Evolutionary conservation across 176 grass and related monocot genomes (phyloP).

Genomic region (Eremochloa ophiuroides): DNA sequence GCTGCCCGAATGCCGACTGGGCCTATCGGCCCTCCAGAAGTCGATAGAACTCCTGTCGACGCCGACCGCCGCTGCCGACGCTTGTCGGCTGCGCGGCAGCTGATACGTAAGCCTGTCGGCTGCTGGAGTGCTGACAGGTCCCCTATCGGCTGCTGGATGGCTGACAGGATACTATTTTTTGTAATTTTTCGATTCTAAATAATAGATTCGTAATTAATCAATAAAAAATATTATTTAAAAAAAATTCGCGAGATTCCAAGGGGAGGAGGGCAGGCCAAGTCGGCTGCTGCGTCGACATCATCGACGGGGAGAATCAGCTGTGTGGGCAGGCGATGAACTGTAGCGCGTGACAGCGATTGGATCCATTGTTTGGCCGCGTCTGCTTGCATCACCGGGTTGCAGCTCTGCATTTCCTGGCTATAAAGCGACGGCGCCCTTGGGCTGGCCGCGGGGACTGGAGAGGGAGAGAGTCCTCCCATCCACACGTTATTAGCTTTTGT

Average conservation of each 20-base stretch:
- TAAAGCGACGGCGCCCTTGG: conserved; percentile 19
- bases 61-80: too few species aligned
- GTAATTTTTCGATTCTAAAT: too few species aligned
- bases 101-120: too few species aligned
- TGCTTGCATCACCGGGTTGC: conserved; percentile 13
- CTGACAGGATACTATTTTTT: too few species aligned
- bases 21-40: too few species aligned
- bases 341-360: conserved; percentile 27
- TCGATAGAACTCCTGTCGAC: too few species aligned
- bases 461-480: not conserved
- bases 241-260: conserved; percentile 27
- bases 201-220: too few species aligned
- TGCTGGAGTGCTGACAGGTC: too few species aligned
- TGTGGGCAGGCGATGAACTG: not conserved
- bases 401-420: conserved; percentile 24
- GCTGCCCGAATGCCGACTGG: too few species aligned
- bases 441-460: not conserved
- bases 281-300: conserved; percentile 8
- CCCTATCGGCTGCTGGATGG: too few species aligned
- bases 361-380: not conserved
- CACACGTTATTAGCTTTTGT: conserved; percentile 5
- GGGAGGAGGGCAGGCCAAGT: not conserved
- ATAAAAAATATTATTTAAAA: too few species aligned
- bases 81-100: too few species aligned
- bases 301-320: conserved; percentile 5